Percentiles rank a stretch among this genome's conserved stretches.
Conservation (phyloP, 2,329 filamentous ascomycete genomes). For the Cladosporium austrohemisphaericum region DNA sequence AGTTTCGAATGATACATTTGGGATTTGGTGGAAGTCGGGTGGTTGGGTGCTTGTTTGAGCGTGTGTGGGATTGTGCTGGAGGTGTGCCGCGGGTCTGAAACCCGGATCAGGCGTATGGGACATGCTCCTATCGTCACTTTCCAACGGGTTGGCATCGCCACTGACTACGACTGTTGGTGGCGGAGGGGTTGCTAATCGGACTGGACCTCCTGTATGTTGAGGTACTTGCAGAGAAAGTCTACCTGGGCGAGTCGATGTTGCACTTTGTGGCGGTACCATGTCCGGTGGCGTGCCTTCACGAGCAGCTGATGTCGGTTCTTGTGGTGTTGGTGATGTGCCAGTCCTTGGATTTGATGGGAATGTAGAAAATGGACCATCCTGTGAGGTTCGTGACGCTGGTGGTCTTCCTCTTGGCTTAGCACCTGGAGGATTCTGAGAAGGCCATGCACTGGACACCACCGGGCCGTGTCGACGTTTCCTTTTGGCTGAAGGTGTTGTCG, state of each 20-base stretch:
- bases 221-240: constrained; percentile 62
- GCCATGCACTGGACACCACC: constrained; percentile 88
- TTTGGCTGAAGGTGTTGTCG: constrained; percentile 60
- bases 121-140: constrained; percentile 20
- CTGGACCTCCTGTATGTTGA: constrained; percentile 56
- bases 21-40: neutral
- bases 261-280: constrained; percentile 39
- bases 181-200: constrained; percentile 60
- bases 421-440: constrained; percentile 57
- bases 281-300: constrained; percentile 20
- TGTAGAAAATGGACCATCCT: constrained; percentile 65
- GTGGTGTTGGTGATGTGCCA: constrained; percentile 33
- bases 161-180: constrained; percentile 53
- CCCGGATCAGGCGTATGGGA: constrained; percentile 9
- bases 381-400: constrained; percentile 59
- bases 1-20: constrained; percentile 28
- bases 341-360: constrained; percentile 59
- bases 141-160: constrained; percentile 38
- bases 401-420: constrained; percentile 77
- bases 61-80: neutral
- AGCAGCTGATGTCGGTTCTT: constrained; percentile 37
- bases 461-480: constrained; percentile 70
- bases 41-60: constrained; percentile 1
- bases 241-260: constrained; percentile 41
- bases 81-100: neutral